Percentiles rank a stretch among this genome's conserved stretches.
phyloP scores from a whole-genome alignment of 2,329 filamentous ascomycete species.

The Elsinoe ampelina region DNA sequence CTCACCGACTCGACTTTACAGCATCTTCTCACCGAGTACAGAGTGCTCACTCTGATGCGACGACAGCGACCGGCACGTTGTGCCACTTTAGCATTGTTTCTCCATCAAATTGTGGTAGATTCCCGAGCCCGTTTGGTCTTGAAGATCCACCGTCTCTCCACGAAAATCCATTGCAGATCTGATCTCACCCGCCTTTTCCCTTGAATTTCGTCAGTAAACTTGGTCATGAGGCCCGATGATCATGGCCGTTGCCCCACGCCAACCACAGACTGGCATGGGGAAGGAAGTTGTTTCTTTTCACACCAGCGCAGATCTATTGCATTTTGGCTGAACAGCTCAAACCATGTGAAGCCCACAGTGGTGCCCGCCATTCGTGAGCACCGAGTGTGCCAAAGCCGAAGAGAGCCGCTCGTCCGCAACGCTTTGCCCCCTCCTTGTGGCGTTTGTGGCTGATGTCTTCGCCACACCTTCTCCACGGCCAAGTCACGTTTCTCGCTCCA shows the following conservation, averaged over 20 bases:
- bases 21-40: not conserved
- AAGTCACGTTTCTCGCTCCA: not conserved
- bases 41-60: not conserved
- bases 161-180: not conserved
- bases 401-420: not conserved
- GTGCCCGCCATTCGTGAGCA: no score
- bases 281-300: not conserved
- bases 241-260: not conserved
- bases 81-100: not conserved
- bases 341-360: not conserved
- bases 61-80: not conserved
- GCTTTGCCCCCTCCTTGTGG: not conserved
- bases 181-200: not conserved
- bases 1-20: not conserved
- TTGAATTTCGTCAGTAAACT: not conserved
- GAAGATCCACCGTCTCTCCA: slow-evolving; percentile 8
- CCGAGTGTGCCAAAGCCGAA: no score
- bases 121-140: not conserved
- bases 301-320: not conserved
- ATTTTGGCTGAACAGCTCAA: not conserved
- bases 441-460: slow-evolving; percentile 10
- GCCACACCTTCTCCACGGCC: slow-evolving; percentile 9
- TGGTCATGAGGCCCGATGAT: not conserved
- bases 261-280: not conserved
- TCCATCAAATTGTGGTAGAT: not conserved